These are phyloP conservation scores for Candida koratica DNA, from an alignment of 805 yeast species.

Conservation along the genomic window DNA sequence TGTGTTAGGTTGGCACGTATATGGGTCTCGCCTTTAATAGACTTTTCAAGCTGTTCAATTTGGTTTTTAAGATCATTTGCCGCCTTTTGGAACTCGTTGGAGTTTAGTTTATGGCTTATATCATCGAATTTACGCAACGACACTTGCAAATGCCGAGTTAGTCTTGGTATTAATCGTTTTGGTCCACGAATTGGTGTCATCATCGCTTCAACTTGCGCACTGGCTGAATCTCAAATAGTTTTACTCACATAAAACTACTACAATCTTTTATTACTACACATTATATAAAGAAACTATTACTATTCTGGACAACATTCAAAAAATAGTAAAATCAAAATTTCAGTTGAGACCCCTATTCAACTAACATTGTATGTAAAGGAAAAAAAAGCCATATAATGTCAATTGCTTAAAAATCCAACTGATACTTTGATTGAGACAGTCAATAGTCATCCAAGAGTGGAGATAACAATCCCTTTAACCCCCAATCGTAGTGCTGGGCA, in stretches of 20 bases:
- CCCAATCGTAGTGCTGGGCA: slow-evolving; percentile 3
- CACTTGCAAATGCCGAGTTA: no score
- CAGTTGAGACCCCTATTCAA: slow-evolving; percentile 18
- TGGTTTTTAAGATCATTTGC: slow-evolving; percentile 30
- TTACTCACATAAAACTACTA: slow-evolving; percentile 2
- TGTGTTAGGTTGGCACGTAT: slow-evolving; percentile 34
- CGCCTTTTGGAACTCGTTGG: slow-evolving; percentile 40
- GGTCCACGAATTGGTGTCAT: no score
- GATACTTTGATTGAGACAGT: slow-evolving; percentile 14
- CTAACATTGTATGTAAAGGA: slow-evolving; percentile 16
- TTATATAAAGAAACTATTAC: slow-evolving; percentile 8
- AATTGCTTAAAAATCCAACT: slow-evolving; percentile 17
- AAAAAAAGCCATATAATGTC: slow-evolving; percentile 16
- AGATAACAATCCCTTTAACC: slow-evolving; percentile 7
- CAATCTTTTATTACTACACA: slow-evolving; percentile 2
- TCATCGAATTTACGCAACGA: no score
- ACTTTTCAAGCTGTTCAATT: slow-evolving; percentile 27
- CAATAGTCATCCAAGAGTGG: slow-evolving; percentile 12
- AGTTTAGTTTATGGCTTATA: no score
- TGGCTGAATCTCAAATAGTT: neutral
- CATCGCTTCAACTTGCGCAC: no score
- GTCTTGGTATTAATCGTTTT: no score
- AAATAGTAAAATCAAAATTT: slow-evolving; percentile 11
- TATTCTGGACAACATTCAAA: slow-evolving; percentile 4
- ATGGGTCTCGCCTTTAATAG: slow-evolving; percentile 36